A percentile compares a stretch with the other conserved stretches of the same genome.
phyloP scores from a whole-genome alignment of 805 yeast species.

The Maudiozyma turicensis region DNA sequence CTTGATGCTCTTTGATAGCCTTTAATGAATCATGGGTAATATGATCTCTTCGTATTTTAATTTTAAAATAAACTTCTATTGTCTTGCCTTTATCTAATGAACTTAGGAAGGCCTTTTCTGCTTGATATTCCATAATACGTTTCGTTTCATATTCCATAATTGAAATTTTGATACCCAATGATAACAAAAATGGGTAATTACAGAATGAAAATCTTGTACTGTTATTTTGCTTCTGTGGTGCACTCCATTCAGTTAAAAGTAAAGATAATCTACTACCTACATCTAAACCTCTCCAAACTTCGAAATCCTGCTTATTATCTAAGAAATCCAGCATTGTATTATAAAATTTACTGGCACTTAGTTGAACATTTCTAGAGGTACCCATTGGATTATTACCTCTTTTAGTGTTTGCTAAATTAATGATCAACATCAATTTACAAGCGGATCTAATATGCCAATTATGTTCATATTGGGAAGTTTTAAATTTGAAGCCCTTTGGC shows the following conservation, averaged over 20 bases:
- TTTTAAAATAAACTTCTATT: conserved; percentile 57
- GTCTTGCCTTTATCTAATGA: conserved; percentile 55
- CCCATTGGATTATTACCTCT: conserved; percentile 1
- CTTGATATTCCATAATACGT: conserved; percentile 72
- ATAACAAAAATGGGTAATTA: conserved; percentile 71
- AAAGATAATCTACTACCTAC: background rate
- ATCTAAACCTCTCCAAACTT: conserved; percentile 45
- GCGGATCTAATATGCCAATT: conserved; percentile 79
- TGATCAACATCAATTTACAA: conserved; percentile 44
- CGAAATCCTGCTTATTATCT: conserved; percentile 71
- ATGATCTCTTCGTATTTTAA: conserved; percentile 56
- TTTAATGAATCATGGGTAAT: conserved; percentile 69
- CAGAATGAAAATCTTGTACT: conserved; percentile 42
- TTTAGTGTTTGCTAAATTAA: conserved; percentile 42
- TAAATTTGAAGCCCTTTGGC: conserved; percentile 15
- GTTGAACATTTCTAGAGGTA: conserved; percentile 19
- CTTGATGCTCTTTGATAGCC: conserved; percentile 43
- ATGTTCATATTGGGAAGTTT: conserved; percentile 44
- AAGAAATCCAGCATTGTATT: conserved; percentile 75
- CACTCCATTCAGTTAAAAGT: background rate
- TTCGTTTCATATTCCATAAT: conserved; percentile 76
- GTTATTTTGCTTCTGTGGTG: conserved; percentile 1
- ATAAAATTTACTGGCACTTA: conserved; percentile 40
- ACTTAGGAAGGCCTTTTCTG: conserved; percentile 79
- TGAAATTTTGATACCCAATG: conserved; percentile 73